Base-by-base conservation (phyloP, 768 basidiomycete species). In the Collybia sordida region DNA sequence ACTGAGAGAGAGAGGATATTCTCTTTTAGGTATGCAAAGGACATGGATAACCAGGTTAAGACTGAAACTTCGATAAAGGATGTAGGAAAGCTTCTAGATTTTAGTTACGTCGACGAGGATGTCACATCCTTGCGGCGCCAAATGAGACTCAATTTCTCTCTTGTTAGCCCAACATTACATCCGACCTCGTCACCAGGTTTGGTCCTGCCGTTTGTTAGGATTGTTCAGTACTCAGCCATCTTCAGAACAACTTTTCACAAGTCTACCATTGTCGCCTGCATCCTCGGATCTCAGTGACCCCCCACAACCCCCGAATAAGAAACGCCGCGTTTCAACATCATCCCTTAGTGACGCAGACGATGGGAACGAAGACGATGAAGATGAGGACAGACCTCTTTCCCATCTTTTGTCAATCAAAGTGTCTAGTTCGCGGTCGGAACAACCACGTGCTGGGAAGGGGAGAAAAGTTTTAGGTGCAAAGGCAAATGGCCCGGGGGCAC, bases 71-170 rank as follows among this genome's bases (percentile, higher is more conserved):
- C 17, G 23, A 23, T 19, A 27, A 62, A 96, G 91, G 90, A 90
- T 64, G 78, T 76, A 25, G 83, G 82, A 42, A 81, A 81, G 59
- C 73, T 95, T 8, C 73, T 88, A n/a, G 87, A 93, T 68, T 94
- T 94, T 58, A 74, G 78, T 42, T 91, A 91, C 64, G 71, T 71
- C 11, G 85, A 93, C 65, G 82, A 82, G 17, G 83, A 85, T 54
- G 82, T 93, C 38, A 60, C 73, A 22, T 85, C 86, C 15, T 64
- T 91, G 49, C 80, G 86, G 52, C 81, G 82, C 58, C 88, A 88
- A 66, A 86, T 92, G 82, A 70, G 67, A 47, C 64, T 79, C 28
- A 76, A 79, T 0, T 72, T 74, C 17, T 77, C 81, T 12, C 68
- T 72, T 45, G 72, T 78, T 22, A 79, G 79, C 45, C 77, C 81